Base-by-base conservation (phyloP, 352 stramenopile genomes). In the Pythium scleroteichum region DNA sequence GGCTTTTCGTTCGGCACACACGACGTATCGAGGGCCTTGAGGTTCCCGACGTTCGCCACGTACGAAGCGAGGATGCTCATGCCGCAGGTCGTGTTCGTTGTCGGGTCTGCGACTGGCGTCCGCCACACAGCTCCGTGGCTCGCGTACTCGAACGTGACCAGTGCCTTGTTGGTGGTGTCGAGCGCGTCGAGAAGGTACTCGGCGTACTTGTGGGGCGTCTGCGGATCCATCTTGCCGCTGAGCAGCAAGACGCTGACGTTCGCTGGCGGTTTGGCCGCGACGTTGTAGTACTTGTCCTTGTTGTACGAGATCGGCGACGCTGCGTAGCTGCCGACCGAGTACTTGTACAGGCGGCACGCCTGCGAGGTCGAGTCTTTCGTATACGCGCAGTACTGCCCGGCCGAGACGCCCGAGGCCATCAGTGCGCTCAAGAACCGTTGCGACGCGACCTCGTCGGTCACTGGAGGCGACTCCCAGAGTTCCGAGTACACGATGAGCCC, bases 311-410 rank as follows among this genome's bases (percentile, higher is more conserved):
- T 61, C 9, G n/a, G 45, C 2, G 1, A n/a, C 19, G 19, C 35
- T 8, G 26, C 42, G n/a, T 76, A 58, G 9, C 26, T 52, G 39
- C 19, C 38, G 4, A 44, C 38, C 17, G 38, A 42, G 23, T n/a
- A 17, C 20, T 39, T 4, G 60, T 82, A 10, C 52, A 75, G 44
- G 63, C 64, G 1, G 84, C 74, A 85, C 1, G 69, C 51, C 17
- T 41, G 13, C 19, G 69, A 75, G 0, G 35, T 62, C 26, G 19
- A 33, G 44, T 82, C 71, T 49, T 79, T 75, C 10, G 73, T 75
- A 51, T 79, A 84, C 6, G 73, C 66, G 27, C 78, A 88, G 56
- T 83, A 90, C 6, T 27, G n/a, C 2, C 20, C 22, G n/a, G 22
- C 22, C 12, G 44, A 33, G 19, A 51, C 44, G 20, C 44, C 44